Base-by-base conservation (phyloP, 2,329 filamentous ascomycete genomes). In the Pseudogymnoascus sp. region DNA sequence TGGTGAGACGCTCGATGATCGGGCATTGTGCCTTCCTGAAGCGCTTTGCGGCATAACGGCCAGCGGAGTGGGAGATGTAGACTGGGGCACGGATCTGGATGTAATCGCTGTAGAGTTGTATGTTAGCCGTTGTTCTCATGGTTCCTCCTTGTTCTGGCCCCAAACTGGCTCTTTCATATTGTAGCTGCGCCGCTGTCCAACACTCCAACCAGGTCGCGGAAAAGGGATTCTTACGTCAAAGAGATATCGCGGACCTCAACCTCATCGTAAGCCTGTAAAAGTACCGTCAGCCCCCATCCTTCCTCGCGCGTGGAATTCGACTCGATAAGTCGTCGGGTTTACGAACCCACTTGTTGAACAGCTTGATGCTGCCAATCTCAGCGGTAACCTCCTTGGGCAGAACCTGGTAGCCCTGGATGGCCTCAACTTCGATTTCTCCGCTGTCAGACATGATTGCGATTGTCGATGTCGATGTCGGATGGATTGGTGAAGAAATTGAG, bases 1-100 rank as follows among this genome's bases (percentile, higher is more conserved):
- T 99, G 87, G 95, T 99, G 75, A 99, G 89, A 80, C 95, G 93
- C 90, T 99, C 95, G 79, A 99, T 97, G 89, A 99, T 98, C 76
- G 95, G 95, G 91, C 95, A 99, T 88, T 98, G 96, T 79, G 96
- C 95, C 89, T 99, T 99, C 86, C 95, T 91, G 91, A 99, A 99
- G 78, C 96, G 90, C 92, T 99, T 99, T 83, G 89, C 87, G 78
- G 95, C 95, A 88, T 96, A 99, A 79, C 93, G 91, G 79, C 95
- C 95, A 77, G 96, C 95, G 72, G 93, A 96, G 88, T 99, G 95
- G 79, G 95, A 92, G 82, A 97, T 88, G 85, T 98, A 99, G 85
- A 98, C 95, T 75, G 95, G 95, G 74, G 93, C 89, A 81, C 95
- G 92, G 86, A 99, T 96, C 83, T 97, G 95, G 81, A 99, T 95